A percentile compares a stretch with the other conserved stretches of the same genome.
These are phyloP conservation scores for Epichloe gansuensis DNA, from an alignment of 2,329 filamentous ascomycete genomes.

Conservation along the genomic window DNA sequence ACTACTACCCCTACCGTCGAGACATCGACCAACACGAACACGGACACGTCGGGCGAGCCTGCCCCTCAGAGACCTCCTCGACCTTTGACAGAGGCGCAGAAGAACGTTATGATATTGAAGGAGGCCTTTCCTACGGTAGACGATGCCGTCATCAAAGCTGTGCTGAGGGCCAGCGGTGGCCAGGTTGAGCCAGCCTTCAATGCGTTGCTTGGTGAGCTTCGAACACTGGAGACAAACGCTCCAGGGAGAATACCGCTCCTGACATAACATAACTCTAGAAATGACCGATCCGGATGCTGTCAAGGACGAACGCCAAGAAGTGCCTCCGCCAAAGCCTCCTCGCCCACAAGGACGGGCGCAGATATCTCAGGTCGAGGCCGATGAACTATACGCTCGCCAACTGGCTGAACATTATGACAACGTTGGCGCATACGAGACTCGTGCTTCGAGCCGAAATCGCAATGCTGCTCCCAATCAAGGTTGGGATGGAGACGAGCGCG, in stretches of 20 bases:
- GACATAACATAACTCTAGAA: conserved; percentile 29
- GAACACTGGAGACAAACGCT: no score
- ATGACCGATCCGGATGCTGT: conserved; percentile 69
- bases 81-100: conserved; percentile 66
- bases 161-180: conserved; percentile 74
- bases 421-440: conserved; percentile 42
- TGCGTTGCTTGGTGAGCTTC: conserved; percentile 60
- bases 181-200: conserved; percentile 91
- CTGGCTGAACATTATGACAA: conserved; percentile 82
- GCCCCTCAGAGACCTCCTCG: conserved; percentile 75
- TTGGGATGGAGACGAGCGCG: conserved; percentile 45
- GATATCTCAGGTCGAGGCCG: conserved; percentile 72
- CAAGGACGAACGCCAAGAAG: conserved; percentile 38
- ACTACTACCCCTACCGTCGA: conserved; percentile 18
- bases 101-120: conserved; percentile 76
- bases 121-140: conserved; percentile 91
- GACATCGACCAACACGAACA: conserved; percentile 9
- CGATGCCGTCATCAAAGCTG: conserved; percentile 66
- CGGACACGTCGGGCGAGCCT: conserved; percentile 13
- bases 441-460: conserved; percentile 34
- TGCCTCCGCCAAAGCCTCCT: conserved; percentile 66
- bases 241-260: not conserved
- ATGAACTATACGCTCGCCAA: conserved; percentile 84
- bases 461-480: conserved; percentile 27
- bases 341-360: conserved; percentile 51